Percentiles rank a stretch among this genome's conserved stretches.
Conservation (phyloP, 2,329 filamentous ascomycete species). For the Colletotrichum sp. region DNA sequence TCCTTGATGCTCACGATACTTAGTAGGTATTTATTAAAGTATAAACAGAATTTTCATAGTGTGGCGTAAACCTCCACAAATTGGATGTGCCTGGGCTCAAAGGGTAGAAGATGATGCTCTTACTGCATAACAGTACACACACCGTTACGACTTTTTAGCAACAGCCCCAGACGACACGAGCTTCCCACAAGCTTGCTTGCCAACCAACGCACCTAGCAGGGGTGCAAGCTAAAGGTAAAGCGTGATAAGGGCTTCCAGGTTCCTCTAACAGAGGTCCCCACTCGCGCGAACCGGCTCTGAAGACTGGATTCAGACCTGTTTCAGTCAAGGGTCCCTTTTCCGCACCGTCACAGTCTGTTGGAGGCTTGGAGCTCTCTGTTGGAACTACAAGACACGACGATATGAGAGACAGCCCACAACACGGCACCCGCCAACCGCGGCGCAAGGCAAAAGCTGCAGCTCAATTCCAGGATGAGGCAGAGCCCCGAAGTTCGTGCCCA, state of each 20-base stretch:
- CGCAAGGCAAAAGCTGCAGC: not conserved
- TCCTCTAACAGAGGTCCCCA: not conserved
- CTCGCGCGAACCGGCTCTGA: not conserved
- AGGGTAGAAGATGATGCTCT: not conserved
- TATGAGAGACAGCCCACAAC: not conserved
- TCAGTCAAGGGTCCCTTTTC: not conserved
- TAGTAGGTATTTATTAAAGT: too few species aligned
- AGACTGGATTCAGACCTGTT: constrained; percentile 11
- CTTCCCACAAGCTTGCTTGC: not conserved
- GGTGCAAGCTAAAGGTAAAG: not conserved
- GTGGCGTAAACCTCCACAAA: too few species aligned
- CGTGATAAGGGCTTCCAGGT: not conserved
- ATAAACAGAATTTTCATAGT: too few species aligned
- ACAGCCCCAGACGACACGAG: not conserved
- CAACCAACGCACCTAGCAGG: not conserved
- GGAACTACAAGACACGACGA: not conserved
- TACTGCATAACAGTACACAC: not conserved
- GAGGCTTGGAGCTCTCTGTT: not conserved
- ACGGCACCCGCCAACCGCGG: not conserved
- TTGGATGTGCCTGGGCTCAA: too few species aligned
- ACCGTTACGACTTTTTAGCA: not conserved
- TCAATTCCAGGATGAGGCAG: constrained; percentile 9
- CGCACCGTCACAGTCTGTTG: not conserved
- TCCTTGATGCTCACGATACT: not conserved
- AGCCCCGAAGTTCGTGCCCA: not conserved